Evolutionary conservation across 257 asterid genomes (phyloP), one percentile per base, ranked within the genome.

Genomic region (Mitragyna speciosa): DNA sequence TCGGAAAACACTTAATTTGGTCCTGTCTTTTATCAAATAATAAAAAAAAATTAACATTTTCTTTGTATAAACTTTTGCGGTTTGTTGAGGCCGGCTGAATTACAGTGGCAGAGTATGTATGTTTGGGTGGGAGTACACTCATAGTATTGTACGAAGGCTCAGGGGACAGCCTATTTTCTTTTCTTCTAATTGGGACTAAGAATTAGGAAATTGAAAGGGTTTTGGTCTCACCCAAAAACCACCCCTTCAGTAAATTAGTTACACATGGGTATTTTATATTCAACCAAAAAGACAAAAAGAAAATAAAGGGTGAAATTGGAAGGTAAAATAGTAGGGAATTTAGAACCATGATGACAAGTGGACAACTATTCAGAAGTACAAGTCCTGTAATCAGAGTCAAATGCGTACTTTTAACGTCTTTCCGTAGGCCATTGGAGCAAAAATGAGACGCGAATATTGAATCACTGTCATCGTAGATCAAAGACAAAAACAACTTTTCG

Each of bases 401-500:
- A 65, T 19, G 33, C 5, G 33, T 11, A 16, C 47, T 66, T 66
- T 77, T 9, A 64, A 19, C 66, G 51, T 31, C 47, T 22, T 65
- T 65, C 51, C 65, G 51, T 48, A 65, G 73, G 73, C n/a, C 12
- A 36, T 77, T 0, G 30, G 19, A 41, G 59, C 67, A 56, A 33
- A 69, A 69, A 6, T 10, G 12, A 19, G 1, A 56, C 28, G 1
- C 6, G 14, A 31, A 72, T 43, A 26, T 71, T 71, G 49, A 51
- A 36, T 36, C 39, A 36, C 4, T 2, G 39, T 36, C 39, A 36
- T 36, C 39, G 3, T 1, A 2, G 3, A 36, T 36, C 39, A 76
- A 81, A 15, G 63, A 49, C 73, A 77, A 48, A 70, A 70, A 65
- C 64, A 36, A 72, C 12, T 70, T 72, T 30, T 71, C 81, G 76